A percentile compares a stretch with the other conserved stretches of the same genome.
These are phyloP conservation scores for Boletus rex-veris DNA, from an alignment of 768 basidiomycete species.

Conservation along the genomic window DNA sequence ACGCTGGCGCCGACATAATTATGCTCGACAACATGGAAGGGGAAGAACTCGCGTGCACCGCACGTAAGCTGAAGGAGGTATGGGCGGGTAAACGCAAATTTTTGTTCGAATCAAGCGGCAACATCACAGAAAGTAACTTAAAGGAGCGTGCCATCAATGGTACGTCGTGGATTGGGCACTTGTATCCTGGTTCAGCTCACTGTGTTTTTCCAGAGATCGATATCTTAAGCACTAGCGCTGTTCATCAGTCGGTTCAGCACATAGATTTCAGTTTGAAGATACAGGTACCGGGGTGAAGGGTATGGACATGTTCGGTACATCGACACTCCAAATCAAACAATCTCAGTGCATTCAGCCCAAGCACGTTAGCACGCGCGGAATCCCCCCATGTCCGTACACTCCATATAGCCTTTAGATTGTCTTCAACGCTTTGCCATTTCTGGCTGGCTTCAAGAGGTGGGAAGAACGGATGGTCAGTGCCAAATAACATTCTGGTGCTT, in stretches of 20 bases:
- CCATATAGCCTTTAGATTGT: conserved; percentile 79
- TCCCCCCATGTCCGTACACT: conserved; percentile 29
- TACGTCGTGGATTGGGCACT: conserved; percentile 31
- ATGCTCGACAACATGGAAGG: conserved; percentile 96
- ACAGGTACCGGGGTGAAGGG: conserved; percentile 52
- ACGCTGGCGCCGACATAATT: conserved; percentile 90
- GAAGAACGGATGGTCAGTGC: conserved; percentile 91
- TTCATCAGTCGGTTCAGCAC: conserved; percentile 90
- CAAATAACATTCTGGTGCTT: conserved; percentile 67
- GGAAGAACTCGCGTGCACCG: conserved; percentile 60
- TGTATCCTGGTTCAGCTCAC: background rate
- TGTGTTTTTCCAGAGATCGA: conserved; percentile 70
- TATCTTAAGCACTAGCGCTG: conserved; percentile 86
- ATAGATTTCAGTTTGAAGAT: conserved; percentile 98
- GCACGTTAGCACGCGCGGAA: conserved; percentile 63
- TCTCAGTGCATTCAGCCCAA: conserved; percentile 68
- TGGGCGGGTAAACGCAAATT: conserved; percentile 84
- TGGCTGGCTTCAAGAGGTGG: conserved; percentile 66
- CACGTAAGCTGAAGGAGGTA: conserved; percentile 67
- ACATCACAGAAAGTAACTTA: conserved; percentile 87
- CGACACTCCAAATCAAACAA: conserved; percentile 53
- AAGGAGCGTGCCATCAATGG: conserved; percentile 79
- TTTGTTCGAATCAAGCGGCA: conserved; percentile 90
- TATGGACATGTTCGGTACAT: conserved; percentile 11
- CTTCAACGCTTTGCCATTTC: conserved; percentile 83